Evolutionary conservation across 441 rosid genomes (phyloP).

Genomic region (Jatropha multifida): DNA sequence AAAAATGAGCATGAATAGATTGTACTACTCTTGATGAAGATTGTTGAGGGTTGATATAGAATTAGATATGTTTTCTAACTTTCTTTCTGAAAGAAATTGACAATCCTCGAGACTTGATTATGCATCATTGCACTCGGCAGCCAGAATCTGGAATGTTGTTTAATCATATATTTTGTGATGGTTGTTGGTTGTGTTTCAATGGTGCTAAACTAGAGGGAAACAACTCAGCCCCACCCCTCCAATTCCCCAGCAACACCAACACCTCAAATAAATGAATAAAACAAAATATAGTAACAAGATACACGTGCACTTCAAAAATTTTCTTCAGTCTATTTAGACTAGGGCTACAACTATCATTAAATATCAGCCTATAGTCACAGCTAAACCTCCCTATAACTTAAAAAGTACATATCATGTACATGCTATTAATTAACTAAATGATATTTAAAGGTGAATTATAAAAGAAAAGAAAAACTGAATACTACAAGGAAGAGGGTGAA

Average conservation of each 20-base stretch:
- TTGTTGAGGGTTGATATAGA: not conserved
- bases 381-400: too few species aligned
- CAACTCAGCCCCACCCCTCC: not conserved
- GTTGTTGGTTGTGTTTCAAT: not conserved
- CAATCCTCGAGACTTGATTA: not conserved
- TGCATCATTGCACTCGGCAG: not conserved
- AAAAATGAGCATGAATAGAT: not conserved
- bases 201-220: not conserved
- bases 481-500: not conserved
- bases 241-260: too few species aligned
- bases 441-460: not conserved
- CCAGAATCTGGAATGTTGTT: not conserved
- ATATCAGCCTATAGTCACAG: too few species aligned
- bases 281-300: too few species aligned
- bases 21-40: not conserved
- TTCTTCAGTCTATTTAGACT: too few species aligned
- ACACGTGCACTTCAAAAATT: too few species aligned
- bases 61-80: not conserved
- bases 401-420: too few species aligned
- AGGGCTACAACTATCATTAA: too few species aligned
- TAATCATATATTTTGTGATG: not conserved
- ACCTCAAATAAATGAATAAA: too few species aligned
- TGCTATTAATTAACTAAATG: too few species aligned
- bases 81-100: not conserved
- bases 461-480: not conserved